These are phyloP conservation scores for Thinopyrum elongatum DNA, from an alignment of 176 grass and related monocot genomes.

Conservation along the genomic window DNA sequence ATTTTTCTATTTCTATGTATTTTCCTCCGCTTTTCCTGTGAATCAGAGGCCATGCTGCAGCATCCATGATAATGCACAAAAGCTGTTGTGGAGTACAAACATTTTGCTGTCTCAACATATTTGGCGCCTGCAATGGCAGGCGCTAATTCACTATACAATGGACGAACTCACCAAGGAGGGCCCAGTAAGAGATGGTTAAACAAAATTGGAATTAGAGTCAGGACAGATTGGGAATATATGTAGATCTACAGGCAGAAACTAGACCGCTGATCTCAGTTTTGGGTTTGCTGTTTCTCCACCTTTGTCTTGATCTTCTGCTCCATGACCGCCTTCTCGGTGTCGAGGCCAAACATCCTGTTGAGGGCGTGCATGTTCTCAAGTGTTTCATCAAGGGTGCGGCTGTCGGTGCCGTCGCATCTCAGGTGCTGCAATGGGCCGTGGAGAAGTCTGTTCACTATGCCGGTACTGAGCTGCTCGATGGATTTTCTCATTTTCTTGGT, in stretches of 20 bases:
- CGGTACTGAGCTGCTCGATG: conserved; percentile 73
- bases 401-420: conserved; percentile 74
- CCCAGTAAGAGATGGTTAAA: conserved; percentile 26
- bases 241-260: conserved; percentile 41
- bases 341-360: conserved; percentile 82
- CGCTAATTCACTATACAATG: conserved; percentile 25
- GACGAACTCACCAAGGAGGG: conserved; percentile 9
- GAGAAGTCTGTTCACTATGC: conserved; percentile 87
- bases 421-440: conserved; percentile 89
- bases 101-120: conserved; percentile 24
- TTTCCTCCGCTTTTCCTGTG: background rate
- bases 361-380: conserved; percentile 84
- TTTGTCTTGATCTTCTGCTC: conserved; percentile 92
- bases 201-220: conserved; percentile 47
- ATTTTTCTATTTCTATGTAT: background rate
- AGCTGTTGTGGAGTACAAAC: background rate
- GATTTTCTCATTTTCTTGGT: conserved; percentile 76
- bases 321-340: conserved; percentile 72
- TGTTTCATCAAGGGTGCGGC: conserved; percentile 69
- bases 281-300: conserved; percentile 83
- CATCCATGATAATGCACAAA: conserved; percentile 16
- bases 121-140: conserved; percentile 11
- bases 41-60: background rate
- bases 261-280: conserved; percentile 45
- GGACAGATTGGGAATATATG: conserved; percentile 27